phyloP scores from a whole-genome alignment of 1,284 basidiomycete genomes.

The Naganishia liquefaciens region DNA sequence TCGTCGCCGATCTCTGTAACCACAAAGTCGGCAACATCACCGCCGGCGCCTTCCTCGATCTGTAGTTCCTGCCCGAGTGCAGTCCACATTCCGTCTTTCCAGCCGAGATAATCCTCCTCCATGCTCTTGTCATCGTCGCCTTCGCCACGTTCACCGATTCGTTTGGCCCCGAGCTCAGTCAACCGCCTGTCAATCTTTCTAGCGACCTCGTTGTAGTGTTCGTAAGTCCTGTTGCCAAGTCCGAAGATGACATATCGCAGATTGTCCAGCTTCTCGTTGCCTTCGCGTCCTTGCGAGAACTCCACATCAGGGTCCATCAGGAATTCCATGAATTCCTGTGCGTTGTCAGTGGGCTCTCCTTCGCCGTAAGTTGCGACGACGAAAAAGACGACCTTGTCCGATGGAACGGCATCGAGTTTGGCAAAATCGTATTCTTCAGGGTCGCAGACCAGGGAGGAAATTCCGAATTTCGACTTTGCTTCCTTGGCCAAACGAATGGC shows the following conservation, averaged over 20 bases:
- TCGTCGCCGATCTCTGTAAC: constrained; percentile 72
- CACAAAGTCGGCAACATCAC: constrained; percentile 90
- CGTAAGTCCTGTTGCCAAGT: constrained; percentile 92
- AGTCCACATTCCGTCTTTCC: constrained; percentile 98
- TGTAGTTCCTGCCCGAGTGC: constrained; percentile 75
- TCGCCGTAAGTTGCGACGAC: constrained; percentile 98
- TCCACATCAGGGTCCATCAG: constrained; percentile 80
- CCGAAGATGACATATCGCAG: constrained; percentile 95
- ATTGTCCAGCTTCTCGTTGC: constrained; percentile 67
- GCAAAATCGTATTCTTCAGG: constrained; percentile 98
- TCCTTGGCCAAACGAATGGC: constrained; percentile 90
- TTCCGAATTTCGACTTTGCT: constrained; percentile 88
- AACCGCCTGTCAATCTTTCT: constrained; percentile 76
- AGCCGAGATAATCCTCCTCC: constrained; percentile 99
- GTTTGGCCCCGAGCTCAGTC: constrained; percentile 74
- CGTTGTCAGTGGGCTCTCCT: constrained; percentile 98
- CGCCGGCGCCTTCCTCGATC: constrained; percentile 94
- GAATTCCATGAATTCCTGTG: constrained; percentile 92
- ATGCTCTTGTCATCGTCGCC: constrained; percentile 99
- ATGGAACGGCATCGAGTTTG: constrained; percentile 86
- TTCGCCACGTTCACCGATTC: constrained; percentile 89
- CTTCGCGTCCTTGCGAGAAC: constrained; percentile 60
- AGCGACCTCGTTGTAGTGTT: constrained; percentile 90
- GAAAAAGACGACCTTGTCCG: constrained; percentile 77
- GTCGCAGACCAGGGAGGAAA: constrained; percentile 90